Base-by-base conservation (phyloP, 495 filamentous ascomycete genomes). In the Neurospora sp. region DNA sequence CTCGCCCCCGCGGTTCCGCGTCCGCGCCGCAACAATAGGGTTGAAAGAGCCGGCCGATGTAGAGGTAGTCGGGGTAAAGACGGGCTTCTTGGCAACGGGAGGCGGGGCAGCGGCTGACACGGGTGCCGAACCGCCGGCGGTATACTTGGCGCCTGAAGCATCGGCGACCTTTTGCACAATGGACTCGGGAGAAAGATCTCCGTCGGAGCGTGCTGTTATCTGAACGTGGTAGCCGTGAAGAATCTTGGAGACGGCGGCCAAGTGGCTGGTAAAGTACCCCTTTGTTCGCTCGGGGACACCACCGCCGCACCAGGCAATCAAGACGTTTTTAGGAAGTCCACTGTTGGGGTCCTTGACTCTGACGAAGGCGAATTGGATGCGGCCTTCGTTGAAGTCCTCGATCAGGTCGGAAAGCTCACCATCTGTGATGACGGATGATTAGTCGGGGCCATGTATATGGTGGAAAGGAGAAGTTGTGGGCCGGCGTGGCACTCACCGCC, bases 231-330 rank as follows among this genome's bases (percentile, higher is more conserved):
- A 98, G 59, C 96, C 96, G 84, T 97, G 94, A 37, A 99, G 86
- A 72, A 97, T 86, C 81, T 96, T 97, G 40, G 93, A 90, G 38
- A 98, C 93, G 20, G 93, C 89, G 73, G 93, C 89, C 22, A 94
- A 81, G 83, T 99, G 94, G 79, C 94, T 97, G 41, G 93, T 98
- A 78, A 98, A 99, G 79, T 98, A 98, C 35, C 96, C 96, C 79
- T 98, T 98, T 18, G 94, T 98, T 76, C 94, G 87, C 84, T 98
- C 96, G 9, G 96, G 96, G n/a, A 99, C 96, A 72, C 96, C 96
- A 76, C 97, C 94, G 53, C 96, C 96, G 80, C 96, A 99, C 96
- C 96, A 99, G 53, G 90, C 94, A 77, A 99, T 93, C 69, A 99
- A 85, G 53, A 96, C 94, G 79, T 91, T 92, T 84, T 99, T 99